Percentiles rank a stretch among this genome's conserved stretches.
These are phyloP conservation scores for Cystobasidium ongulense DNA, from an alignment of 768 basidiomycete genomes.

Conservation along the genomic window DNA sequence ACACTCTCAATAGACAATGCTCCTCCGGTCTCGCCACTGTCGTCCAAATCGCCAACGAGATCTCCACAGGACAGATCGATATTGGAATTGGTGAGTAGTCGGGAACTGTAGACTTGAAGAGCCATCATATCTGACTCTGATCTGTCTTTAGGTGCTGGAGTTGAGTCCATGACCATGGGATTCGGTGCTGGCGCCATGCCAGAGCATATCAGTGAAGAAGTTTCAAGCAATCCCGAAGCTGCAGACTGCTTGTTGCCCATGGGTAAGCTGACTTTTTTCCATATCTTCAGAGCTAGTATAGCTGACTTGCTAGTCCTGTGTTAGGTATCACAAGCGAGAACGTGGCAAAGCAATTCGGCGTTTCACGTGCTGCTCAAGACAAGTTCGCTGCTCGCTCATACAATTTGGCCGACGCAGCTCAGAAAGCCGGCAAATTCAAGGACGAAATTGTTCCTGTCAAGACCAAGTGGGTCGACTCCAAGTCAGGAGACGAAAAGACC, in stretches of 20 bases:
- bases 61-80: slow-evolving; percentile 70
- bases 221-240: slow-evolving; percentile 52
- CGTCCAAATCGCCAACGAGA: slow-evolving; percentile 74
- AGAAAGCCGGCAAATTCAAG: slow-evolving; percentile 62
- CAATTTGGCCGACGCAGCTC: slow-evolving; percentile 62
- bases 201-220: slow-evolving; percentile 50
- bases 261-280: slow-evolving; percentile 53
- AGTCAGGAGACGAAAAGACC: slow-evolving; percentile 53
- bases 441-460: slow-evolving; percentile 84
- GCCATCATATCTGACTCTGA: background rate
- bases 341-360: slow-evolving; percentile 49
- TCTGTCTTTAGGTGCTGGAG: slow-evolving; percentile 44
- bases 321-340: slow-evolving; percentile 62
- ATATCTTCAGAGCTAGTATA: slow-evolving; percentile 59
- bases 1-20: slow-evolving; percentile 85
- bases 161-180: slow-evolving; percentile 48
- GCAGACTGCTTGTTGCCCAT: slow-evolving; percentile 56
- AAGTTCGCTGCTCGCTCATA: slow-evolving; percentile 82
- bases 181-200: slow-evolving; percentile 49
- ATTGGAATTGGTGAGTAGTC: slow-evolving; percentile 80
- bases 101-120: slow-evolving; percentile 55
- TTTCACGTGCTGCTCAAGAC: slow-evolving; percentile 77
- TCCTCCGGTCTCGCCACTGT: slow-evolving; percentile 93
- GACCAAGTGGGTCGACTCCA: slow-evolving; percentile 50
- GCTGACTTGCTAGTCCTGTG: slow-evolving; percentile 1